Base-by-base conservation (phyloP, 2,329 filamentous ascomycete genomes). In the Macrophomina pseudophaseolina region DNA sequence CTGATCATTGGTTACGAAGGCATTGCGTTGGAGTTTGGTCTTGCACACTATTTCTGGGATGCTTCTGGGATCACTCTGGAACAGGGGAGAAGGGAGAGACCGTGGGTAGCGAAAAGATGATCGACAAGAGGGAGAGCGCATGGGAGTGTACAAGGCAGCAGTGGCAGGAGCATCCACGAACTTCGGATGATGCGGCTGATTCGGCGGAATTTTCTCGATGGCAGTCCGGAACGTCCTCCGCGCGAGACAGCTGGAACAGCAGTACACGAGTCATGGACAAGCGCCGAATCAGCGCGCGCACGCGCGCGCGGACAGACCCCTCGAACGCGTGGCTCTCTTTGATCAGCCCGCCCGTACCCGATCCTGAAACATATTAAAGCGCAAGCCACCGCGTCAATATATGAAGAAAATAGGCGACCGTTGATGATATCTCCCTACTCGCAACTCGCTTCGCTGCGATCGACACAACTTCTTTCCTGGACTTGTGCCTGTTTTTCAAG, bases 321-420 rank as follows among this genome's bases (percentile, higher is more conserved):
- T 30, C 33, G 2, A 7, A 23, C 23, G 23, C 23, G 23, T 23
- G 23, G 23, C 23, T 23, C 23, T 23, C 23, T 23, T 23, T 23
- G 23, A 23, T 23, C 23, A 23, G 23, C 23, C 23, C 1, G 2
- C 23, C 23, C 23, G 23, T 23, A 23, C 23, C 23, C 23, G 23
- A 38, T 8, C 28, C 40, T 42, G 54, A 58, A 32, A 44, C 54
- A 44, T 58, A 44, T 44, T 58, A 58, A 44, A 18, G 54, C 54
- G 54, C 54, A 44, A 58, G 54, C 54, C 54, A 42, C 7, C 35
- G 35, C 54, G 54, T n/a, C 23, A 58, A 44, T 42, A 44, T 38
- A 23, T 38, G 11, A 38, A 38, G 23, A 58, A 44, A 58, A 44
- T 58, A 44, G 38, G 35, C 54, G 35, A 23, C 54, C 28, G 38